Evolutionary conservation across 495 filamentous ascomycete species (phyloP).

Genomic region (Trichoderma orchidacearum): DNA sequence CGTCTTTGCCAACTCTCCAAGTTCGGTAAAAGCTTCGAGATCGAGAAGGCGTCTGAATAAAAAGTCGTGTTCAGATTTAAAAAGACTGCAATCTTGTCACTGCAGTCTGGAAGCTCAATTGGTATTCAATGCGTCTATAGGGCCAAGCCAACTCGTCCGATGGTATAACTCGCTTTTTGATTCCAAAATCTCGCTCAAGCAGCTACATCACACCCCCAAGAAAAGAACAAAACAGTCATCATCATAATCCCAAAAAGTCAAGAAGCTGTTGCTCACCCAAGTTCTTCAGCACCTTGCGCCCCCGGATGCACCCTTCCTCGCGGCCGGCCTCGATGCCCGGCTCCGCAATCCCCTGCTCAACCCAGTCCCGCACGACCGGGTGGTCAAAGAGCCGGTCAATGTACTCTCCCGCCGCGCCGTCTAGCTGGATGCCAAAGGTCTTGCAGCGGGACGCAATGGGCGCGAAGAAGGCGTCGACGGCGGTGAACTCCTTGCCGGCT

Average conservation of each 20-base stretch:
- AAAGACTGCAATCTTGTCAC: background rate
- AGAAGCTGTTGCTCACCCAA: background rate
- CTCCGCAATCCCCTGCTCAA: slow-evolving; percentile 10
- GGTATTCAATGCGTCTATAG: too few relatives aligned
- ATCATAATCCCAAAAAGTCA: background rate
- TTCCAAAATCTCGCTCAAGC: background rate
- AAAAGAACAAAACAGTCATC: background rate
- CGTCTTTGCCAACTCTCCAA: too few relatives aligned
- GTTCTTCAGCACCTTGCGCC: slow-evolving; percentile 3
- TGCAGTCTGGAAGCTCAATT: background rate
- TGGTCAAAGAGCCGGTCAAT: slow-evolving; percentile 7
- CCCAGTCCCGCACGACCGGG: slow-evolving; percentile 14
- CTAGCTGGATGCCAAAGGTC: slow-evolving; percentile 11
- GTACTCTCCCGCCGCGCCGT: slow-evolving; percentile 10
- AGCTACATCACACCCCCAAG: background rate
- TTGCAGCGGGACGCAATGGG: slow-evolving; percentile 19
- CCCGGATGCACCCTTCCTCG: slow-evolving; percentile 7
- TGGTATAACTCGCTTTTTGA: background rate
- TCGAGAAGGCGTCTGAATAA: too few relatives aligned
- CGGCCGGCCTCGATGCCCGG: slow-evolving; percentile 4
- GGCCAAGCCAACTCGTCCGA: background rate
- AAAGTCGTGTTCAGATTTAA: background rate
- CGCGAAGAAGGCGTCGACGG: slow-evolving; percentile 28
- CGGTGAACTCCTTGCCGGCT: slow-evolving; percentile 21
- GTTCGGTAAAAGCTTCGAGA: too few relatives aligned